Percentiles rank a stretch among this genome's conserved stretches.
Conservation (phyloP, 2,329 filamentous ascomycete genomes). For the Helotiales sp. region DNA sequence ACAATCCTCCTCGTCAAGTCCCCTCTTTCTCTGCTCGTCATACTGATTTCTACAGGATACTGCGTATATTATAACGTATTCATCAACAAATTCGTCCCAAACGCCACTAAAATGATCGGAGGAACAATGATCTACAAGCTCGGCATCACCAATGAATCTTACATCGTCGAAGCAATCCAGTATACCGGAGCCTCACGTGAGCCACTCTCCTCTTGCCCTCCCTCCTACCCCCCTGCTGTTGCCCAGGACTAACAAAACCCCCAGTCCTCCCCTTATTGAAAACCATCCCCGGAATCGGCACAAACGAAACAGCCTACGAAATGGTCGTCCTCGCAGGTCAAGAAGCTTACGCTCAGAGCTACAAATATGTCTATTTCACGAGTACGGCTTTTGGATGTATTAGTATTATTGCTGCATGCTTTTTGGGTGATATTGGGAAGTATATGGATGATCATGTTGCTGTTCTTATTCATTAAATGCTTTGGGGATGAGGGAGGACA, state of each 20-base stretch:
- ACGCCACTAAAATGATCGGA: slow-evolving; percentile 19
- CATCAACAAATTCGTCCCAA: slow-evolving; percentile 35
- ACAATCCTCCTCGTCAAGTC: neutral
- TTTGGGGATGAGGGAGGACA: neutral
- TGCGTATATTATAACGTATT: slow-evolving; percentile 10
- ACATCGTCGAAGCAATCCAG: slow-evolving; percentile 47
- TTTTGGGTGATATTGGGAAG: slow-evolving; percentile 57
- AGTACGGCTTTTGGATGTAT: slow-evolving; percentile 62
- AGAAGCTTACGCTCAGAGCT: slow-evolving; percentile 56
- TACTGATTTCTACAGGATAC: neutral
- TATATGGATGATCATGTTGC: slow-evolving; percentile 61
- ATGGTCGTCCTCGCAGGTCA: slow-evolving; percentile 55
- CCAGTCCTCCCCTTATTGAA: slow-evolving; percentile 40
- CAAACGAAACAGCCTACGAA: slow-evolving; percentile 47
- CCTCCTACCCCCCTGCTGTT: no score
- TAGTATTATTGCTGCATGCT: slow-evolving; percentile 56
- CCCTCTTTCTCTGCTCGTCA: no score
- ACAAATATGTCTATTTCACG: slow-evolving; percentile 60
- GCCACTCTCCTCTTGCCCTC: no score
- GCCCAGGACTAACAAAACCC: slow-evolving; percentile 13
- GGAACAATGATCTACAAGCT: slow-evolving; percentile 34
- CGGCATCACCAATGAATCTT: slow-evolving; percentile 44
- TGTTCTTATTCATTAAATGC: slow-evolving; percentile 39
- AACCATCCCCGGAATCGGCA: slow-evolving; percentile 40
- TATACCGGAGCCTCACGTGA: slow-evolving; percentile 21